Conservation (phyloP, 2,329 filamentous ascomycete species). For the Pseudocercospora musae region DNA sequence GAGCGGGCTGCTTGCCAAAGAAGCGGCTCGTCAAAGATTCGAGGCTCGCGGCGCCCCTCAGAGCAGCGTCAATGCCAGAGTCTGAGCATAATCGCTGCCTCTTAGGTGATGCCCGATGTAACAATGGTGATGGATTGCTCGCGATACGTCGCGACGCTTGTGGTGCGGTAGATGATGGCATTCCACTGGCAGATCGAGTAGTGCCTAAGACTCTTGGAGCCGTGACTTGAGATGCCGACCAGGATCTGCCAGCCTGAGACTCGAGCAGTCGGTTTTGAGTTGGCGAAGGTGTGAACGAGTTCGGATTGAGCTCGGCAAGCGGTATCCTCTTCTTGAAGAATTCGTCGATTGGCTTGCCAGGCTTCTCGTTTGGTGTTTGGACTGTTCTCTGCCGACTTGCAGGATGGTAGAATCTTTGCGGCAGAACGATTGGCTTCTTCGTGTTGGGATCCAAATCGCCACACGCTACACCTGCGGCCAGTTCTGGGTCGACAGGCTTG, state of each 20-base stretch:
- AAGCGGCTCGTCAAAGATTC: constrained; percentile 44
- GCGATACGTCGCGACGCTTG: constrained; percentile 41
- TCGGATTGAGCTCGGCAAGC: constrained; percentile 65
- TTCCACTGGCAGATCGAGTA: constrained; percentile 22
- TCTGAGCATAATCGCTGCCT: constrained; percentile 42
- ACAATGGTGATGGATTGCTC: constrained; percentile 33
- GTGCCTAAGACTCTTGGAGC: constrained; percentile 18
- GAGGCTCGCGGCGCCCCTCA: constrained; percentile 21
- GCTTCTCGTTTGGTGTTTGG: constrained; percentile 53
- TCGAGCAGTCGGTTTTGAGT: constrained; percentile 60
- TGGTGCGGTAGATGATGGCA: constrained; percentile 40
- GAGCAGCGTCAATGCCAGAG: constrained; percentile 29
- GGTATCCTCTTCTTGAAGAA: constrained; percentile 66
- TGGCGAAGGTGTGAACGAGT: constrained; percentile 64
- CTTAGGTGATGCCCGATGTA: constrained; percentile 20
- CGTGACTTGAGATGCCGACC: constrained; percentile 53
- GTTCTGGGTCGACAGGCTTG: constrained; percentile 49
- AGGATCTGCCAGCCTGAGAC: constrained; percentile 52
- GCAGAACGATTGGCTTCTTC: constrained; percentile 59
- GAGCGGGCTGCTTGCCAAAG: constrained; percentile 37
- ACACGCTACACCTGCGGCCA: constrained; percentile 70
- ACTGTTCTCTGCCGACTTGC: constrained; percentile 26
- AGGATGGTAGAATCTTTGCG: constrained; percentile 30
- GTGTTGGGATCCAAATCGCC: constrained; percentile 90
- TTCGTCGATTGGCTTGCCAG: constrained; percentile 58